Conservation (phyloP, 2,329 filamentous ascomycete genomes). For the Emergomyces pasteurianus region DNA sequence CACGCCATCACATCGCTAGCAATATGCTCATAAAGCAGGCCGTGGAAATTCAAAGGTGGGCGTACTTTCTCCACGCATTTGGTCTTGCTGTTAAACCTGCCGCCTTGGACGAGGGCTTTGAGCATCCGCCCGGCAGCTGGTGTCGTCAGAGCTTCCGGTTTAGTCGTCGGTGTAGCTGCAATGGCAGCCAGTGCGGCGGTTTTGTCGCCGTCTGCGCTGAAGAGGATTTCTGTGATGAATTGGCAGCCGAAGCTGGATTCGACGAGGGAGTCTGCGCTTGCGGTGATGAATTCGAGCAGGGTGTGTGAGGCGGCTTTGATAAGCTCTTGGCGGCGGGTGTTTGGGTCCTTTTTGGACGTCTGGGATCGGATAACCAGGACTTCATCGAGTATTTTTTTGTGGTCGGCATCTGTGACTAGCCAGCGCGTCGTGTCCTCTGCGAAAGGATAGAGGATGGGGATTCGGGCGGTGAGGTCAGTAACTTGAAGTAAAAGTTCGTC, state of each 20-base stretch:
- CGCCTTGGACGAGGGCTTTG: conserved; percentile 81
- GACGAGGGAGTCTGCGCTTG: conserved; percentile 56
- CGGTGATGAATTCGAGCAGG: conserved; percentile 60
- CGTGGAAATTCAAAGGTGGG: conserved; percentile 68
- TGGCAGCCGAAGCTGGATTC: conserved; percentile 75
- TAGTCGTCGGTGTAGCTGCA: conserved; percentile 35
- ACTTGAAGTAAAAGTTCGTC: conserved; percentile 34
- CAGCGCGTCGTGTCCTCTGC: conserved; percentile 50
- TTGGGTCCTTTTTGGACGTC: conserved; percentile 87
- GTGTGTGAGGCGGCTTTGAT: conserved; percentile 60
- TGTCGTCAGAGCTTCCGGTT: conserved; percentile 44
- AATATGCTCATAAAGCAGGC: conserved; percentile 72
- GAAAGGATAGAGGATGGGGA: conserved; percentile 70
- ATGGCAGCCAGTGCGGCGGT: conserved; percentile 58
- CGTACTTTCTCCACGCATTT: conserved; percentile 61
- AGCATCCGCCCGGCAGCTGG: conserved; percentile 69
- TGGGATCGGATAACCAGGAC: conserved; percentile 65
- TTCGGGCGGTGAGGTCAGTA: conserved; percentile 39
- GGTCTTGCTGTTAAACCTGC: conserved; percentile 64
- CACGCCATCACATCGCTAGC: conserved; percentile 59
- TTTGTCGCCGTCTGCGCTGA: conserved; percentile 66
- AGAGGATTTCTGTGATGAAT: conserved; percentile 69
- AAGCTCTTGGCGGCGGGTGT: conserved; percentile 63
- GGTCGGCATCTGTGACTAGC: conserved; percentile 51
- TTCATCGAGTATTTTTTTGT: conserved; percentile 58